A percentile compares a stretch with the other conserved stretches of the same genome.
Evolutionary conservation across 2,329 filamentous ascomycete genomes (phyloP).

Genomic region (Ceratocystis cacaofunesta): DNA sequence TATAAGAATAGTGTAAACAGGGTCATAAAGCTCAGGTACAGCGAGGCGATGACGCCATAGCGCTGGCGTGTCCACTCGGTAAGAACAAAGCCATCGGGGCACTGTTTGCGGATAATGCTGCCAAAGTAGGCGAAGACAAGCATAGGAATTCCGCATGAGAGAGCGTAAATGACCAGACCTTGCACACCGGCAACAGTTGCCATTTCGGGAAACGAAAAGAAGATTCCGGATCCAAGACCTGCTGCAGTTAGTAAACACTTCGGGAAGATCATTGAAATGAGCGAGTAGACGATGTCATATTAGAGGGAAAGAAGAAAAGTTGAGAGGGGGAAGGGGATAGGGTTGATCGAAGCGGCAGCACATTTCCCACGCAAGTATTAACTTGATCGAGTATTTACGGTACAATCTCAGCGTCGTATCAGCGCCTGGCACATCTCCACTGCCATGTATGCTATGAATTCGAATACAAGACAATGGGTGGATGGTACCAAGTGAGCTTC

Average conservation of each 20-base stretch:
- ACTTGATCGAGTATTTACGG: slow-evolving; percentile 97
- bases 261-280: slow-evolving; percentile 17
- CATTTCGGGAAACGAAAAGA: slow-evolving; percentile 70
- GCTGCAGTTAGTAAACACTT: slow-evolving; percentile 28
- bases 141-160: slow-evolving; percentile 57
- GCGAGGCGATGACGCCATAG: slow-evolving; percentile 52
- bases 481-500: slow-evolving; percentile 13
- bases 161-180: slow-evolving; percentile 60
- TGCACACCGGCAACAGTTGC: slow-evolving; percentile 67
- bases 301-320: slow-evolving; percentile 4
- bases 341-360: slow-evolving; percentile 64
- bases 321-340: slow-evolving; percentile 22
- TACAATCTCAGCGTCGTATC: slow-evolving; percentile 78
- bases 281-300: background rate
- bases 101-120: slow-evolving; percentile 63
- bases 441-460: background rate
- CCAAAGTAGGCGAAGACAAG: slow-evolving; percentile 60
- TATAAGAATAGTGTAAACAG: slow-evolving; percentile 72
- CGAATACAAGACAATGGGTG: background rate
- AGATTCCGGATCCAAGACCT: slow-evolving; percentile 72
- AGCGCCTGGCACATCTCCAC: slow-evolving; percentile 9
- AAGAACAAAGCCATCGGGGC: slow-evolving; percentile 69
- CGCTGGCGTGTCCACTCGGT: slow-evolving; percentile 74
- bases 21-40: slow-evolving; percentile 65
- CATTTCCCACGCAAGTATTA: slow-evolving; percentile 98